Evolutionary conservation across 163 green algal genomes (phyloP).

Genomic region (Chlorella variabilis): DNA sequence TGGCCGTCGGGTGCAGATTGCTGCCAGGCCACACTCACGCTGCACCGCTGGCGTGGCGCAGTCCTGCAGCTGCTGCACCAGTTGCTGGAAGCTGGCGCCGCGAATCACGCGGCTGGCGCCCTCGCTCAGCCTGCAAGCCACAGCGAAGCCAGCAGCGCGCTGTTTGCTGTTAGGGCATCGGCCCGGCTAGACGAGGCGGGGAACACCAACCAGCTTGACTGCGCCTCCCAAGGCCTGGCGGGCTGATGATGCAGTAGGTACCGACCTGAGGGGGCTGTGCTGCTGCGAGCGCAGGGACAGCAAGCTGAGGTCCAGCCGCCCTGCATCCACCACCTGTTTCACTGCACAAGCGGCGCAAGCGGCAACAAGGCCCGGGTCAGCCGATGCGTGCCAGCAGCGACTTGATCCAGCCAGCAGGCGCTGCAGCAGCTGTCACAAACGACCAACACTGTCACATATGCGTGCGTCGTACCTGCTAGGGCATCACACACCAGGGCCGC

Average conservation of each 20-base stretch:
- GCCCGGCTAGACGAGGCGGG: too few species aligned
- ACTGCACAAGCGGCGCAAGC: background rate
- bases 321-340: background rate
- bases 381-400: too few species aligned
- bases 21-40: background rate
- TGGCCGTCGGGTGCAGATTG: too few species aligned
- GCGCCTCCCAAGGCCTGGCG: too few species aligned
- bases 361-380: too few species aligned
- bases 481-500: background rate
- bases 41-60: background rate
- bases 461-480: slow-evolving; percentile 7
- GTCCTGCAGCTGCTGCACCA: background rate
- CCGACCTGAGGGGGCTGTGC: background rate
- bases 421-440: background rate
- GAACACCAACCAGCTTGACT: too few species aligned
- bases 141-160: too few species aligned
- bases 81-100: background rate
- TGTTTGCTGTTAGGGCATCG: too few species aligned
- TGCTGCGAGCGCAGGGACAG: background rate
- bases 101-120: background rate
- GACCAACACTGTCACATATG: too few species aligned
- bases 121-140: background rate
- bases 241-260: too few species aligned
- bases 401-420: too few species aligned
- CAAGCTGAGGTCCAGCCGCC: background rate